Percentiles rank a stretch among this genome's conserved stretches.
Evolutionary conservation across 805 yeast genomes (phyloP).

Genomic region (Myxozyma kluyveri): DNA sequence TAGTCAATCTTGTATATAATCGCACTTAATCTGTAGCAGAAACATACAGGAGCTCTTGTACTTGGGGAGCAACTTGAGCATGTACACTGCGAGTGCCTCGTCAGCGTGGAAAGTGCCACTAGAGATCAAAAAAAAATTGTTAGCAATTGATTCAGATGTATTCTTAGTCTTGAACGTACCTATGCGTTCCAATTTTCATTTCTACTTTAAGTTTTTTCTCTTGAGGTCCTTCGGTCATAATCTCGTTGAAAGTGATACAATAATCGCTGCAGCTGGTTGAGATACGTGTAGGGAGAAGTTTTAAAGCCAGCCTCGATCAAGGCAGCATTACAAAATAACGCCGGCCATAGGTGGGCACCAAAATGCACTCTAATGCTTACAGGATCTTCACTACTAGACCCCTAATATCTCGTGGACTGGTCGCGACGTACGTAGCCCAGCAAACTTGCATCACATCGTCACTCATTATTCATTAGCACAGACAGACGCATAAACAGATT

Average conservation of each 20-base stretch:
- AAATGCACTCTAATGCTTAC: too few species aligned
- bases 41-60: constrained; percentile 51
- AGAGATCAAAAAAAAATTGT: background rate
- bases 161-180: constrained; percentile 5
- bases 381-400: too few species aligned
- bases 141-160: background rate
- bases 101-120: constrained; percentile 95
- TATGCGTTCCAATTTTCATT: constrained; percentile 30
- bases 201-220: constrained; percentile 13
- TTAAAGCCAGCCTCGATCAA: too few species aligned
- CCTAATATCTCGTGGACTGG: too few species aligned
- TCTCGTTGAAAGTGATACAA: background rate
- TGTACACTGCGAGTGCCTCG: constrained; percentile 88
- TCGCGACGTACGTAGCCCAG: too few species aligned
- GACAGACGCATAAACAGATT: too few species aligned
- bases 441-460: too few species aligned
- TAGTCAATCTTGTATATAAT: background rate
- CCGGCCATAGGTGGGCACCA: too few species aligned
- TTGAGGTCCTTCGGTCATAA: background rate
- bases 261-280: too few species aligned
- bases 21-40: background rate
- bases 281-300: too few species aligned
- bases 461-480: too few species aligned
- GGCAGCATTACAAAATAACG: too few species aligned
- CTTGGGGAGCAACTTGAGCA: constrained; percentile 70